A percentile compares a stretch with the other conserved stretches of the same genome.
Conservation (phyloP, 2,329 filamentous ascomycete genomes). For the Neonectria ditissima region DNA sequence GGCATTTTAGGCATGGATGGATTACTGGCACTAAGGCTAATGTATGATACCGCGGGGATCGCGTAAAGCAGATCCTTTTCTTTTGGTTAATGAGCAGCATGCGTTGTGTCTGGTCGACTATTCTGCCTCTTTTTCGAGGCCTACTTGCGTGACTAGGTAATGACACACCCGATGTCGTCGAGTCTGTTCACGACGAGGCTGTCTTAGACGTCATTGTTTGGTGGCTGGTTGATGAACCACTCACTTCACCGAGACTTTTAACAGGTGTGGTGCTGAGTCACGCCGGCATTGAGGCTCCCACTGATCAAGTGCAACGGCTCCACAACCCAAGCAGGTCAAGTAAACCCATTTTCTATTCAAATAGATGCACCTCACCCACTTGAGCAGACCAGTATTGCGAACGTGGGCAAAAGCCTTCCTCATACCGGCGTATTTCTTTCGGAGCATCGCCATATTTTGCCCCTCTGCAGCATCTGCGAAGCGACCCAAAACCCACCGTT, state of each 20-base stretch:
- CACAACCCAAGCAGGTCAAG: slow-evolving; percentile 16
- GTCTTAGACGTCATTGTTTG: neutral
- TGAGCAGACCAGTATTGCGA: neutral
- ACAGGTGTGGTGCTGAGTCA: slow-evolving; percentile 40
- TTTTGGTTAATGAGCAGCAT: slow-evolving; percentile 26
- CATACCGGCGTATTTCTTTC: neutral
- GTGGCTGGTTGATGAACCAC: neutral
- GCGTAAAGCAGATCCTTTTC: slow-evolving; percentile 28
- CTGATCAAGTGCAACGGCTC: slow-evolving; percentile 9
- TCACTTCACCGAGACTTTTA: neutral
- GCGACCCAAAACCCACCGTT: neutral
- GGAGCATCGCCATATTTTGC: neutral
- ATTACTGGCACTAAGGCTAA: slow-evolving; percentile 39
- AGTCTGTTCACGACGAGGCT: neutral
- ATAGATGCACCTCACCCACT: slow-evolving; percentile 6
- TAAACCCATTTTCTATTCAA: slow-evolving; percentile 5
- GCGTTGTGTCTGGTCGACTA: slow-evolving; percentile 3
- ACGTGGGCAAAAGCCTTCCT: neutral
- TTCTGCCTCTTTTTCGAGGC: neutral
- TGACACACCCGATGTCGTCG: neutral
- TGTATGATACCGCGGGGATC: slow-evolving; percentile 43
- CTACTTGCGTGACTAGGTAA: neutral
- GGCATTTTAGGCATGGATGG: slow-evolving; percentile 40
- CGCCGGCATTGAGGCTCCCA: slow-evolving; percentile 27
- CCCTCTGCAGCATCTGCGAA: neutral